Evolutionary conservation across 495 filamentous ascomycete genomes (phyloP), one percentile per base, ranked within the genome.

Genomic region (Oleoguttula mirabilis): DNA sequence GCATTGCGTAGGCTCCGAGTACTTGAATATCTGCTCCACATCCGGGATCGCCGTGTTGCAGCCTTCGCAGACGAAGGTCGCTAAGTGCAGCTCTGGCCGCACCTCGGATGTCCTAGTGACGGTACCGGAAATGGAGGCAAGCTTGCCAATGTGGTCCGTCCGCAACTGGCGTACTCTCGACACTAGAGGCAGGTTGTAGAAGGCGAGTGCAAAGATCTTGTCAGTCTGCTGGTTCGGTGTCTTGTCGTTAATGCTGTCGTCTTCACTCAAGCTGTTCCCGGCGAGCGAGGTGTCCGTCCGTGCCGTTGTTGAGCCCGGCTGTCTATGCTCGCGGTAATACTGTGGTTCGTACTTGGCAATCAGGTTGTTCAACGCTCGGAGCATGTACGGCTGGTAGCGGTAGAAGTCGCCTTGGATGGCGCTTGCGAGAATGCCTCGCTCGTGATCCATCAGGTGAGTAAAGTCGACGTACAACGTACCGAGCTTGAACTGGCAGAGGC

Each of bases 381-480:
- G 87, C 39, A 99, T 73, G 64, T 88, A 99, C 12, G 90, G 90
- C 2, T 88, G 73, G 59, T 94, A 95, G 48, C 90, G 80, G 61
- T 96, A 96, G 69, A 94, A 95, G 51, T 88, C 79, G 52, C 76
- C 77, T 37, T 83, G 79, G 43, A 96, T 83, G 25, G 85, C 88
- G 38, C 76, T 76, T 12, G 88, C 83, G 30, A 99, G 64, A 24
- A 77, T 73, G 19, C 82, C 64, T 42, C 62, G 54, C 36, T 58
- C 82, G 44, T 81, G 75, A 44, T 77, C 71, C 54, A 78, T 69
- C 27, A 99, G 62, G 62, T 99, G 90, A 36, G 75, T 84, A 66
- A 79, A 99, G 63, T 99, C 92, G 55, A 99, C 83, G 59, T 96
- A 99, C 30, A 96, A 77, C 4, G 90, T 99, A 1, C 88, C 95